phyloP scores from a whole-genome alignment of 140 eudicot species.

The Ambrosia hybrid region DNA sequence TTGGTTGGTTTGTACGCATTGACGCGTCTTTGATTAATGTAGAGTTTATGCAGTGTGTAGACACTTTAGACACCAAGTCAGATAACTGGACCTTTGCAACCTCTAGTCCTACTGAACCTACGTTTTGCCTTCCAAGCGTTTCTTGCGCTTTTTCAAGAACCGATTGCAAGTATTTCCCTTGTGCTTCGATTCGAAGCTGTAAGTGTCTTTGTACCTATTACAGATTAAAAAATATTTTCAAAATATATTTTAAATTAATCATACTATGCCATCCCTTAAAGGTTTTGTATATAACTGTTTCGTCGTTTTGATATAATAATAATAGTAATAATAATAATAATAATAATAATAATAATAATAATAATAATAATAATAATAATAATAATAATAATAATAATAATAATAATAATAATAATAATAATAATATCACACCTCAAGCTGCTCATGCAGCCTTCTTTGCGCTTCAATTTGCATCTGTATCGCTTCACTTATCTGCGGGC shows the following conservation, averaged over 20 bases:
- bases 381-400: no score
- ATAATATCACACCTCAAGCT: slow-evolving; percentile 70
- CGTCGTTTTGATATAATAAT: no score
- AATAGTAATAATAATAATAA: no score
- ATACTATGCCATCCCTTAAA: no score
- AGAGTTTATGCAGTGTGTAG: slow-evolving; percentile 67
- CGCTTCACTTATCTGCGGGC: slow-evolving; percentile 80
- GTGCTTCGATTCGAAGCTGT: slow-evolving; percentile 96
- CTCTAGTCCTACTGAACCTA: slow-evolving; percentile 82
- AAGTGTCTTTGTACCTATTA: slow-evolving; percentile 89
- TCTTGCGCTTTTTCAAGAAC: slow-evolving; percentile 96
- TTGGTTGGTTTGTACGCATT: slow-evolving; percentile 53
- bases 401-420: no score
- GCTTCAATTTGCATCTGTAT: slow-evolving; percentile 97
- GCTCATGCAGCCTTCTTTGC: slow-evolving; percentile 86
- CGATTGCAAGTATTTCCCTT: slow-evolving; percentile 90
- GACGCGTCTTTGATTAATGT: slow-evolving; percentile 65
- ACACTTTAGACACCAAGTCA: slow-evolving; percentile 80
- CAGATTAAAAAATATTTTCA: slow-evolving; percentile 6
- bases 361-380: no score
- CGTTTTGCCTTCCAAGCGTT: slow-evolving; percentile 80
- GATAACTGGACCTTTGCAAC: slow-evolving; percentile 91
- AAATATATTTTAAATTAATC: neutral
- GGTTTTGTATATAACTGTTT: no score
- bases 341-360: no score